phyloP scores from a whole-genome alignment of 352 stramenopile genomes.

The Pythium scleroteichum region DNA sequence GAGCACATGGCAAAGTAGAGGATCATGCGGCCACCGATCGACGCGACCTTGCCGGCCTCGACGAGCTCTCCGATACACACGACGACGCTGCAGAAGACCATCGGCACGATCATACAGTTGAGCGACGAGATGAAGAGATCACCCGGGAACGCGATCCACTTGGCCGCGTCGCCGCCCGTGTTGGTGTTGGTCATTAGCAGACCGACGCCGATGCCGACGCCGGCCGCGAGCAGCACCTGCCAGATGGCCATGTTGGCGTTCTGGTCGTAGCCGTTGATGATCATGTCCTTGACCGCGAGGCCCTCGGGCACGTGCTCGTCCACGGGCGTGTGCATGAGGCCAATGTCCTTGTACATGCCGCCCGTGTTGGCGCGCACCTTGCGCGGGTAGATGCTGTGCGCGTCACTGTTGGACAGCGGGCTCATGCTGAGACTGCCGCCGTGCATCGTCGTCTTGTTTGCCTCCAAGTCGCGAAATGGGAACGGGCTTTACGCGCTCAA shows the following conservation, averaged over 20 bases:
- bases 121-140: slow-evolving; percentile 65
- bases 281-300: slow-evolving; percentile 51
- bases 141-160: slow-evolving; percentile 64
- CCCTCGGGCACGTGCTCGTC: slow-evolving; percentile 31
- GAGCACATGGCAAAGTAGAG: slow-evolving; percentile 46
- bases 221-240: slow-evolving; percentile 48
- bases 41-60: slow-evolving; percentile 53
- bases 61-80: slow-evolving; percentile 67
- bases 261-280: slow-evolving; percentile 50
- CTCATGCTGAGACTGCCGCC: slow-evolving; percentile 16
- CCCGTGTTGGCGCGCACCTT: slow-evolving; percentile 14
- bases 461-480: not conserved
- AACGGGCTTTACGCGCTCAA: not conserved
- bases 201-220: slow-evolving; percentile 46
- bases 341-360: slow-evolving; percentile 14
- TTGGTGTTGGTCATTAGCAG: slow-evolving; percentile 49
- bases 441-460: slow-evolving; percentile 6
- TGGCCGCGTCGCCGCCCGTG: slow-evolving; percentile 35
- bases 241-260: slow-evolving; percentile 46
- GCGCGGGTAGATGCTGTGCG: slow-evolving; percentile 18
- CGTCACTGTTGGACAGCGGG: slow-evolving; percentile 18
- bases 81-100: slow-evolving; percentile 72
- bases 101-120: slow-evolving; percentile 69
- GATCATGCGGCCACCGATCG: slow-evolving; percentile 53
- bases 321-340: slow-evolving; percentile 12